phyloP scores from a whole-genome alignment of 768 basidiomycete species.

The Russula brevipes region DNA sequence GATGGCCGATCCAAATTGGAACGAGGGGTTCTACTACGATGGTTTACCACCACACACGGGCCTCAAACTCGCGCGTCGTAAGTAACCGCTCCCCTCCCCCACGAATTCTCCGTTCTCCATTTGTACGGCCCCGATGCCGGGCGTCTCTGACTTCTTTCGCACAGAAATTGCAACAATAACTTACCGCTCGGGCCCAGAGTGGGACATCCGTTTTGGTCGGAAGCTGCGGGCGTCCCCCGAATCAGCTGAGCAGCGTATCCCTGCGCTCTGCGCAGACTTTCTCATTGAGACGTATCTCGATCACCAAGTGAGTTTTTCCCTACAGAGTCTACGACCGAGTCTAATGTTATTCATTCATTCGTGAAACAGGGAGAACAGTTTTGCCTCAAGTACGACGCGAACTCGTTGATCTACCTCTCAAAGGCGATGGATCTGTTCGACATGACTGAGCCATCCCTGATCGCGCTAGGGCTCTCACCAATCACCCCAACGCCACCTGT shows the following conservation, averaged over 20 bases:
- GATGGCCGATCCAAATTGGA: constrained; percentile 99
- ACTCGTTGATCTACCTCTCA: constrained; percentile 96
- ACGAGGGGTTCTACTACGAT: constrained; percentile 97
- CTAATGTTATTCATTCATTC: background rate
- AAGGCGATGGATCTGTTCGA: constrained; percentile 99
- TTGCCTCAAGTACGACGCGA: constrained; percentile 98
- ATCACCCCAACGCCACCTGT: constrained; percentile 27
- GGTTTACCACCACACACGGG: constrained; percentile 92
- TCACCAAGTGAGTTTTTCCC: constrained; percentile 53
- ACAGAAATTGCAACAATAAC: constrained; percentile 98
- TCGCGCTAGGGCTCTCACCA: constrained; percentile 54
- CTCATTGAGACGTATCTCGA: constrained; percentile 98
- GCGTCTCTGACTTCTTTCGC: background rate
- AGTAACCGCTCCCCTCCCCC: constrained; percentile 26
- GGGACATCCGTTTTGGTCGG: constrained; percentile 97
- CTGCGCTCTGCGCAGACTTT: constrained; percentile 93
- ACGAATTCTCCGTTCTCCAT: constrained; percentile 5
- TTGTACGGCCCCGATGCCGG: background rate
- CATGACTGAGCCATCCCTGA: constrained; percentile 75
- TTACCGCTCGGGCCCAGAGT: constrained; percentile 97
- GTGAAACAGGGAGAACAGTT: constrained; percentile 79
- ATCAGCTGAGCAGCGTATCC: constrained; percentile 35
- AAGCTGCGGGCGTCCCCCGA: constrained; percentile 45
- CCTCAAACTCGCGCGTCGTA: constrained; percentile 97
- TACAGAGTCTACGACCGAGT: background rate